These are phyloP conservation scores for Chrysophaeum taylorii DNA, from an alignment of 352 stramenopile genomes.

Conservation along the genomic window DNA sequence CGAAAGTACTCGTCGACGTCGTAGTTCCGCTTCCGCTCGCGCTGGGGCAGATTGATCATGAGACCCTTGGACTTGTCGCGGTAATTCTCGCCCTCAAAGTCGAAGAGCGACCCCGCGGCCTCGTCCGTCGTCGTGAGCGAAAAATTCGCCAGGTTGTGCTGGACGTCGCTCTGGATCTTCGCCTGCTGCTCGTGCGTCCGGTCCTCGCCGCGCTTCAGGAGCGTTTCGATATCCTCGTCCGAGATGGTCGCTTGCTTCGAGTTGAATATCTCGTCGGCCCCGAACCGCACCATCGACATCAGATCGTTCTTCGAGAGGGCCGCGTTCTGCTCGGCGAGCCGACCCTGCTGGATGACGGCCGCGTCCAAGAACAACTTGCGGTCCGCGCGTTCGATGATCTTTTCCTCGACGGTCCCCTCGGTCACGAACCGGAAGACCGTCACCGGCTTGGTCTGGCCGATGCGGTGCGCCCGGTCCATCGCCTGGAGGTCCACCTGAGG, in stretches of 20 bases:
- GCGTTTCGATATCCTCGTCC: conserved; percentile 79
- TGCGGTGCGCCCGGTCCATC: conserved; percentile 95
- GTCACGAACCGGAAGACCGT: conserved; percentile 98
- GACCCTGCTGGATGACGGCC: conserved; percentile 93
- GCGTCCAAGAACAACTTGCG: conserved; percentile 97
- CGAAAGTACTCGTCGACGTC: conserved; percentile 94
- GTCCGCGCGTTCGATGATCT: conserved; percentile 90
- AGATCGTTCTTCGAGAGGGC: conserved; percentile 87
- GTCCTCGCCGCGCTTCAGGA: conserved; percentile 73
- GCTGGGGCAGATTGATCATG: conserved; percentile 56
- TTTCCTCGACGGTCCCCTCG: conserved; percentile 97
- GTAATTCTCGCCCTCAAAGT: conserved; percentile 64
- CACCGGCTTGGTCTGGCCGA: conserved; percentile 96
- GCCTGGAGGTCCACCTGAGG: conserved; percentile 86
- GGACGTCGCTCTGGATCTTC: conserved; percentile 75
- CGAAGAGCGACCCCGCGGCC: conserved; percentile 52
- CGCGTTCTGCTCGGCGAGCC: conserved; percentile 71
- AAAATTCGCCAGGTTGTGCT: conserved; percentile 92
- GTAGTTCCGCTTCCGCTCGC: conserved; percentile 65
- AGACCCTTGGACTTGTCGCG: conserved; percentile 40
- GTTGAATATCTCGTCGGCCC: conserved; percentile 91
- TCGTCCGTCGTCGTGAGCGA: conserved; percentile 75
- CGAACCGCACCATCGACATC: conserved; percentile 88
- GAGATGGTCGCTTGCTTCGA: conserved; percentile 86
- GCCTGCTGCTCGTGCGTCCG: conserved; percentile 70